Evolutionary conservation across 805 yeast genomes (phyloP), one percentile per base, ranked within the genome.

Genomic region (Pichia californica): DNA sequence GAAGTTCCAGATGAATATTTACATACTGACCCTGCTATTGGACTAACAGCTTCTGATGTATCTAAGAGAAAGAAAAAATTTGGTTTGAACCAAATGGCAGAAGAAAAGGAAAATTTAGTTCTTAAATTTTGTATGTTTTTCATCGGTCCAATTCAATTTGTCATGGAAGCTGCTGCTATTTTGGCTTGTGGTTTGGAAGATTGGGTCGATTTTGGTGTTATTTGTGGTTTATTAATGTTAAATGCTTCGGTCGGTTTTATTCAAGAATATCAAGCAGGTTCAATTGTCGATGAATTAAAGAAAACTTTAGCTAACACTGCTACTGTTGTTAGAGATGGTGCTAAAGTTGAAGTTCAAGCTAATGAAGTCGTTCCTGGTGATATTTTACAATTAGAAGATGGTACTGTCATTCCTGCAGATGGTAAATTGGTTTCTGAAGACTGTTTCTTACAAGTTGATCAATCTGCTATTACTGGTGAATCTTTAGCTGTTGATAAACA

Each of bases 151-250:
- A 87, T 88, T 67, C 96, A 87, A 74, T 87, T 88, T 79, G 96
- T 87, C 63, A 87, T 87, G 96, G 95, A 88, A 74, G 93, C 91
- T 62, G 96, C 96, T 59, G 96, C 96, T 58, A 77, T 88, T 53
- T 75, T 87, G 67, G 96, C 96, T 61, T 94, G 94, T 54, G 96
- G 95, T 82, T 76, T 87, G 59, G 88, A 87, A 73, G 96, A 89
- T 74, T 88, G 96, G 96, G 96, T 88, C 63, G 96, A 88, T 79
- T 88, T 88, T 76, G 96, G 97, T 80, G 97, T 88, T 67, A 88
- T 88, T 66, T 80, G 86, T 69, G 96, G 83, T 71, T 72, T 88
- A 58, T 75, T 88, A 59, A 57, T 81, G 68, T 79, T 88, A 66
- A 88, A 88, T 71, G 96, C 96, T 53, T 71, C 73, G 60, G 96